Conservation (phyloP, 1,284 basidiomycete species). For the Cutaneotrichosporon sp. region DNA sequence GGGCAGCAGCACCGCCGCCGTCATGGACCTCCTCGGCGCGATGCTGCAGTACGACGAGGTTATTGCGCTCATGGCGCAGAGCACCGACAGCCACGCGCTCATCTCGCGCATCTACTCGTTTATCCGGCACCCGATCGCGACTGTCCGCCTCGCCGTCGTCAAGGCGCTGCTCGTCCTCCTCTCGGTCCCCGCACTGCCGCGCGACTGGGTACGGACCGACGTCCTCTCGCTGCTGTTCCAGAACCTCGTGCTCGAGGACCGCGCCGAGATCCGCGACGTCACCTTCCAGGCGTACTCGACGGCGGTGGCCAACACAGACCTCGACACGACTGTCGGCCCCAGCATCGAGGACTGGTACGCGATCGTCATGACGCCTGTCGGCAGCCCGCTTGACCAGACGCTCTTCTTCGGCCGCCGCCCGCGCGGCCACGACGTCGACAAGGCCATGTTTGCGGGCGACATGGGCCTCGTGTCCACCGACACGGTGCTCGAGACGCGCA, state of each 20-base stretch:
- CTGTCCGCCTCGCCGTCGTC: constrained; percentile 90
- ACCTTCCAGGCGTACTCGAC: constrained; percentile 78
- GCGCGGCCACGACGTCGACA: constrained; percentile 89
- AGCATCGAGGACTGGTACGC: constrained; percentile 68
- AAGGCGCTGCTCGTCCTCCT: constrained; percentile 87
- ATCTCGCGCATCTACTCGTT: constrained; percentile 92
- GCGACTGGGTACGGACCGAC: constrained; percentile 77
- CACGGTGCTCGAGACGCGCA: constrained; percentile 75
- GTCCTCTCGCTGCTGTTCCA: constrained; percentile 89
- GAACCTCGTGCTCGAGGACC: constrained; percentile 92
- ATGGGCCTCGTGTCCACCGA: constrained; percentile 79
- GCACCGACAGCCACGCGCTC: constrained; percentile 58
- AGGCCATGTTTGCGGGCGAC: constrained; percentile 92
- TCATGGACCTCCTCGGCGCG: constrained; percentile 83
- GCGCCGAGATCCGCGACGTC: constrained; percentile 76
- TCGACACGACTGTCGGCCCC: constrained; percentile 37
- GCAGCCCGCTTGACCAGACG: constrained; percentile 71
- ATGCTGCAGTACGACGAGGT: constrained; percentile 37
- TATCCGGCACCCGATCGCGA: constrained; percentile 95
- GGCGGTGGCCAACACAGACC: constrained; percentile 61
- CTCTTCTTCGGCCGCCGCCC: constrained; percentile 62
- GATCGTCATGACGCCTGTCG: constrained; percentile 88
- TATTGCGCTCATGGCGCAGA: constrained; percentile 33
- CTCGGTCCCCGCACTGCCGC: constrained; percentile 68
- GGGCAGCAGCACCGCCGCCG: constrained; percentile 92